Percentiles rank a stretch among this genome's conserved stretches.
Conservation (phyloP, 345 rosid species). For the Eucalyptus rudis region DNA sequence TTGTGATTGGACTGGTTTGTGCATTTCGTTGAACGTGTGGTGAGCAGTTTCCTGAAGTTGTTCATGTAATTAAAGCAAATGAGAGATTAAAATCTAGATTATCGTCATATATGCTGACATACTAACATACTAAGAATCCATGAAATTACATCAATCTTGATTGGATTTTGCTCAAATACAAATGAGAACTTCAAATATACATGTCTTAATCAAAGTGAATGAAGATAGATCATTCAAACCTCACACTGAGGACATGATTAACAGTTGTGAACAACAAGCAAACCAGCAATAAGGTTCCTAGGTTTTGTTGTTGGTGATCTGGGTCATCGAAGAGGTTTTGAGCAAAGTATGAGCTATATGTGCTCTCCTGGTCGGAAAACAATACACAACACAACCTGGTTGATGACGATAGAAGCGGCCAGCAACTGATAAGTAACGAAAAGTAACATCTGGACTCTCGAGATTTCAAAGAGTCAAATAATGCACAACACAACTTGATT, state of each 20-base stretch:
- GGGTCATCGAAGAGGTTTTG: background rate
- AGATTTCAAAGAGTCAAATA: too few relatives aligned
- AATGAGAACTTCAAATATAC: background rate
- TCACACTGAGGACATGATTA: background rate
- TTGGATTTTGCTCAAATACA: background rate
- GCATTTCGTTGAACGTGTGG: accelerated
- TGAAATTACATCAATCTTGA: too few relatives aligned
- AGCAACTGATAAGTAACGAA: too few relatives aligned
- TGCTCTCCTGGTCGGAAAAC: accelerated
- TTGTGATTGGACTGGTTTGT: accelerated
- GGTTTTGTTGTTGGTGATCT: background rate
- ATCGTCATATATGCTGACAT: accelerated
- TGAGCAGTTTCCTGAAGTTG: background rate
- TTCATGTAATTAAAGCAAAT: background rate
- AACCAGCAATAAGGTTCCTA: background rate
- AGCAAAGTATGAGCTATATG: background rate
- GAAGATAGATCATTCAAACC: background rate
- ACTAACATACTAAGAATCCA: accelerated
- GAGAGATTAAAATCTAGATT: background rate
- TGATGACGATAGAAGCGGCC: too few relatives aligned
- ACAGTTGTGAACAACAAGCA: background rate
- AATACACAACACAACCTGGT: background rate
- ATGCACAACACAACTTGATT: too few relatives aligned
- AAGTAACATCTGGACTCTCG: too few relatives aligned
- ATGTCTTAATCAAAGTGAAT: background rate